Evolutionary conservation across 148 eudicot genomes (phyloP).

Genomic region (Mesembryanthemum crystallinum): DNA sequence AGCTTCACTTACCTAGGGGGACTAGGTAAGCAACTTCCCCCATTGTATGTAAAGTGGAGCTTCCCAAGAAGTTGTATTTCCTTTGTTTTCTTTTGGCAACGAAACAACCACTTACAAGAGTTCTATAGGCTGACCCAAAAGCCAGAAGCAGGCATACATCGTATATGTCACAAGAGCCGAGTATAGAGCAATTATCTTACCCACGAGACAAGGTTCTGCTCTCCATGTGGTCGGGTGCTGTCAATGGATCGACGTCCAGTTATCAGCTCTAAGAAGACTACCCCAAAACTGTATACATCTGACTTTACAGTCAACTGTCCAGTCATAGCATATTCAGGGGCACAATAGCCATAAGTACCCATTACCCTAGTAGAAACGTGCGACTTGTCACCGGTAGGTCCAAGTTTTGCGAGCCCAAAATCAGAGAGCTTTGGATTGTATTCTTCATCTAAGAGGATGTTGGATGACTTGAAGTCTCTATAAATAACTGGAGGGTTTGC

Average conservation of each 20-base stretch:
- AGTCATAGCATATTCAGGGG: constrained; percentile 94
- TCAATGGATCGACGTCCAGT: constrained; percentile 87
- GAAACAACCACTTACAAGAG: background rate
- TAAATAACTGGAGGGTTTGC: constrained; percentile 90
- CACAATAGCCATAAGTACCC: constrained; percentile 94
- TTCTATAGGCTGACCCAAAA: background rate
- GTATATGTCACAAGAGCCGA: background rate
- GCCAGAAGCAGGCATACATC: background rate
- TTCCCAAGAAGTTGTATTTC: too few species aligned
- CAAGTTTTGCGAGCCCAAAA: constrained; percentile 86
- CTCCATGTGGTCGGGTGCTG: constrained; percentile 60
- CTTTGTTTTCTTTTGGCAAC: too few species aligned
- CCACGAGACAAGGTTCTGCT: constrained; percentile 89
- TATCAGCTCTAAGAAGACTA: constrained; percentile 80
- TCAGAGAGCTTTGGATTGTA: constrained; percentile 81
- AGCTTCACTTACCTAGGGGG: too few species aligned
- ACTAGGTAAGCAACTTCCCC: too few species aligned
- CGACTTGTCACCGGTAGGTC: constrained; percentile 91
- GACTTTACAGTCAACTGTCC: constrained; percentile 89
- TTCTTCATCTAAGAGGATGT: constrained; percentile 69
- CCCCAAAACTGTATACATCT: constrained; percentile 89
- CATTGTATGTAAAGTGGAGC: too few species aligned
- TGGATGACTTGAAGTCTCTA: constrained; percentile 85
- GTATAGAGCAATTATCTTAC: constrained; percentile 36
- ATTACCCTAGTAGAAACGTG: constrained; percentile 89